Percentiles rank a stretch among this genome's conserved stretches.
Conservation (phyloP, 2,329 filamentous ascomycete genomes). For the Alternaria longipes region DNA sequence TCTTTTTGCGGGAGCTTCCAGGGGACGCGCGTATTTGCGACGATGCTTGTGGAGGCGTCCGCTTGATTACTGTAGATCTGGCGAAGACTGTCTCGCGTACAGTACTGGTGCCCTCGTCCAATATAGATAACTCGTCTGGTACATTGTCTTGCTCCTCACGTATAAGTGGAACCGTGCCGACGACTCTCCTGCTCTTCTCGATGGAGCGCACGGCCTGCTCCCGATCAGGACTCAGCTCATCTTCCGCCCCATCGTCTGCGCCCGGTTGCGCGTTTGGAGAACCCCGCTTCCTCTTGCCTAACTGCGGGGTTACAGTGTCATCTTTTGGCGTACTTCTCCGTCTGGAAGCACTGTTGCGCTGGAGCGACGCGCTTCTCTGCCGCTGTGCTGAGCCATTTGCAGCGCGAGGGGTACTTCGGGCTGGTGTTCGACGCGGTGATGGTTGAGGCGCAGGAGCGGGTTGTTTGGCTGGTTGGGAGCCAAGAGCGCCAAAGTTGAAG, state of each 20-base stretch:
- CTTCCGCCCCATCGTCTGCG: conserved; percentile 36
- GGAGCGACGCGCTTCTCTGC: conserved; percentile 42
- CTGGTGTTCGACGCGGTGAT: conserved; percentile 39
- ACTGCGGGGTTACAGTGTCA: conserved; percentile 36
- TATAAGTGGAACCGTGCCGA: conserved; percentile 35
- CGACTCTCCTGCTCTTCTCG: conserved; percentile 39
- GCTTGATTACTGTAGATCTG: conserved; percentile 17
- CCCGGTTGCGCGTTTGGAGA: conserved; percentile 25
- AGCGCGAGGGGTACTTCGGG: conserved; percentile 30
- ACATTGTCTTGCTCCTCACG: conserved; percentile 37
- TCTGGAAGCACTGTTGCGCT: conserved; percentile 32
- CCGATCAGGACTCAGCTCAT: conserved; percentile 47
- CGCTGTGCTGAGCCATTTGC: conserved; percentile 36
- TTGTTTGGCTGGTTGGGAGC: conserved; percentile 35
- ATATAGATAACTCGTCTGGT: conserved; percentile 41
- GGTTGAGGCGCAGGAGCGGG: conserved; percentile 36
- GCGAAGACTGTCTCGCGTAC: conserved; percentile 22
- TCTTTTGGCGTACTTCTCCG: conserved; percentile 28
- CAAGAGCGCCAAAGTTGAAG: conserved; percentile 49
- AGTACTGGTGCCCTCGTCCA: conserved; percentile 30
- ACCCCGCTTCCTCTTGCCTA: conserved; percentile 48
- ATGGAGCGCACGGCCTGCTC: conserved; percentile 36
- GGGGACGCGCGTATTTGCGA: conserved; percentile 16
- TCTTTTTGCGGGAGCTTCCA: conserved; percentile 12
- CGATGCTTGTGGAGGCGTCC: conserved; percentile 21